Evolutionary conservation across 2,329 filamentous ascomycete genomes (phyloP).

Genomic region (Monilinia laxa): DNA sequence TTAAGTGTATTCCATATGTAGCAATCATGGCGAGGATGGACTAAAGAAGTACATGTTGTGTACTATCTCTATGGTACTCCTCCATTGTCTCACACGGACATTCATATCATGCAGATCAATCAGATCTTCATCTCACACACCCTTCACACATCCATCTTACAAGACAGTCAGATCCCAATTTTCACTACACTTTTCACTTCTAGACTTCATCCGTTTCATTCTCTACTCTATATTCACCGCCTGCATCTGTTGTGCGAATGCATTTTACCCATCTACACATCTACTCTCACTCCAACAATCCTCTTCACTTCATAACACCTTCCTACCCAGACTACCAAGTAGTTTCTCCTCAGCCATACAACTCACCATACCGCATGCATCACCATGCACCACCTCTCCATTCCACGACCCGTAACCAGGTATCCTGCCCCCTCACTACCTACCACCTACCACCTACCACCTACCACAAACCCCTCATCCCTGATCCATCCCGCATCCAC

Average conservation of each 20-base stretch:
- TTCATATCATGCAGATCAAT: background rate
- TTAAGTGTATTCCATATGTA: background rate
- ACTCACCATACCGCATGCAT: background rate
- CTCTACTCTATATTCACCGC: no score
- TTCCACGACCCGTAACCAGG: no score
- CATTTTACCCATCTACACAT: background rate
- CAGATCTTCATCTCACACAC: slow-evolving; percentile 6
- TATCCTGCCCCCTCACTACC: no score
- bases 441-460: background rate
- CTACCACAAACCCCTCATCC: no score
- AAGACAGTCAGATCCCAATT: slow-evolving; percentile 2
- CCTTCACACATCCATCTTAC: background rate
- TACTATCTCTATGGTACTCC: background rate
- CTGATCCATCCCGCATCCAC: background rate
- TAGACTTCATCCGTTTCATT: background rate
- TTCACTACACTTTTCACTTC: background rate
- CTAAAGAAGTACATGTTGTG: background rate
- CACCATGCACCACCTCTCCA: background rate
- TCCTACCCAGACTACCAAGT: no score
- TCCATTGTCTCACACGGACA: background rate
- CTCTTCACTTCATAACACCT: background rate
- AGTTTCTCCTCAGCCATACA: background rate
- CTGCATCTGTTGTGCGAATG: no score
- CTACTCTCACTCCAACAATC: background rate
- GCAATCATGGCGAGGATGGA: background rate